A percentile compares a stretch with the other conserved stretches of the same genome.
phyloP scores from a whole-genome alignment of 352 stramenopile genomes.

The Globisporangium megalacanthum region DNA sequence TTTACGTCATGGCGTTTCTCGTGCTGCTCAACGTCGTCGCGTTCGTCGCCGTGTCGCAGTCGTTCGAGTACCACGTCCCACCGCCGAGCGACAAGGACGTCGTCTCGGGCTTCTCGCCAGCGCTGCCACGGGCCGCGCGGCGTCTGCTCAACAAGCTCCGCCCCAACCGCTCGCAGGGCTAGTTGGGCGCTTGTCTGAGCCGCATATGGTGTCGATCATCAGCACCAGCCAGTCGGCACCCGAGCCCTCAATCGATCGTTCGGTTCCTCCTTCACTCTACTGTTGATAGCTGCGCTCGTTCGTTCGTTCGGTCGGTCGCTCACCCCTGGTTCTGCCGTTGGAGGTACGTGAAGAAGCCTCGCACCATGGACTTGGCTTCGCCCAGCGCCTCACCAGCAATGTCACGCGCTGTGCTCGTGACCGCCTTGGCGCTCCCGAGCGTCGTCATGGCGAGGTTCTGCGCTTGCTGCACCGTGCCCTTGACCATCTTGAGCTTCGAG shows the following conservation, averaged over 20 bases:
- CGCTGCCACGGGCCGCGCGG: conserved; percentile 42
- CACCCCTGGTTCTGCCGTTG: conserved; percentile 34
- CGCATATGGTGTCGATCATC: no score
- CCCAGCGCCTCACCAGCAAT: conserved; percentile 81
- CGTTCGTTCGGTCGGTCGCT: not conserved
- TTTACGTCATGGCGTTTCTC: conserved; percentile 72
- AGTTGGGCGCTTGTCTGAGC: not conserved
- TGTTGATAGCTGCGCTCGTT: not conserved
- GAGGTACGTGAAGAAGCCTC: conserved; percentile 65
- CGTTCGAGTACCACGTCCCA: conserved; percentile 78
- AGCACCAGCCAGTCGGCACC: not conserved
- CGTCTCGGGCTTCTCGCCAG: conserved; percentile 59
- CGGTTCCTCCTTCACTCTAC: not conserved
- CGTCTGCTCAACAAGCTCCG: conserved; percentile 26
- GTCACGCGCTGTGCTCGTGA: conserved; percentile 76
- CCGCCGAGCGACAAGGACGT: conserved; percentile 33
- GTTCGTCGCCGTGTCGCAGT: conserved; percentile 62
- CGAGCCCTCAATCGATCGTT: not conserved
- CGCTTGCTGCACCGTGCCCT: conserved; percentile 84
- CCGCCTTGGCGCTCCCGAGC: conserved; percentile 73
- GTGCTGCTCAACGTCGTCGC: conserved; percentile 57
- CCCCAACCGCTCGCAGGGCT: conserved; percentile 9
- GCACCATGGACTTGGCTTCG: conserved; percentile 81
- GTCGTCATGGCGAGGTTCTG: conserved; percentile 81
- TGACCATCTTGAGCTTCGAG: conserved; percentile 83